Evolutionary conservation across 257 asterid species (phyloP), one percentile per base, ranked within the genome.

Genomic region (Schizonepeta tenuifolia): DNA sequence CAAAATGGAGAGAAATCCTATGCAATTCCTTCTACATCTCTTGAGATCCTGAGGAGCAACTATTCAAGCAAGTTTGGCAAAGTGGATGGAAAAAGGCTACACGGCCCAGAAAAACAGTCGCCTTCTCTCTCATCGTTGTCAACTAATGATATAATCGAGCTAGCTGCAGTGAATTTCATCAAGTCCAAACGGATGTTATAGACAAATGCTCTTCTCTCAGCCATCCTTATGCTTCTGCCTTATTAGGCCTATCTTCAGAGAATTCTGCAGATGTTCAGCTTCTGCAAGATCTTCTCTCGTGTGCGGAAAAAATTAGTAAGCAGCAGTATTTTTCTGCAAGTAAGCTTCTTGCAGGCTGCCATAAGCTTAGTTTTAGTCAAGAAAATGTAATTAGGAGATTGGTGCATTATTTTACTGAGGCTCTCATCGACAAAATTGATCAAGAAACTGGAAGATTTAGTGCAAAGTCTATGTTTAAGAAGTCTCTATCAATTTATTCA

Each of bases 91-190:
- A 70, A 63, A 38, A 69, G 63, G 18, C 67, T 74, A 40, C 44
- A 53, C 24, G 15, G 60, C 15, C 66, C 35, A 57, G 17, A 22
- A 17, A 20, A 31, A 26, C 7, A 28, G 7, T 2, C 35, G 0
- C 9, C 33, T 2, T 3, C 53, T 46, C 65, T 15, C 57, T 73
- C 55, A 74, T 75, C 13, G 33, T 65, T 15, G 73, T 75, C 80
- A 7, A 40, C 65, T 14, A 70, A 62, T 77, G 70, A 58, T 12
- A 83, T 83, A 43, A 71, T 84, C 10, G 79, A 79, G 77, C 26
- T 86, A 68, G 88, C 90, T 51, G 85, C 86, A 13, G 71, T 72
- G 58, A 83, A 62, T 60, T 80, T 83, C 79, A 81, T 84, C 31
- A 83, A 76, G 2, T 79, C 75, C 26, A 76, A 20, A 36, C 82